Percentiles rank a stretch among this genome's conserved stretches.
Evolutionary conservation across 2,329 filamentous ascomycete species (phyloP).

Genomic region (Verticillium dahliae): DNA sequence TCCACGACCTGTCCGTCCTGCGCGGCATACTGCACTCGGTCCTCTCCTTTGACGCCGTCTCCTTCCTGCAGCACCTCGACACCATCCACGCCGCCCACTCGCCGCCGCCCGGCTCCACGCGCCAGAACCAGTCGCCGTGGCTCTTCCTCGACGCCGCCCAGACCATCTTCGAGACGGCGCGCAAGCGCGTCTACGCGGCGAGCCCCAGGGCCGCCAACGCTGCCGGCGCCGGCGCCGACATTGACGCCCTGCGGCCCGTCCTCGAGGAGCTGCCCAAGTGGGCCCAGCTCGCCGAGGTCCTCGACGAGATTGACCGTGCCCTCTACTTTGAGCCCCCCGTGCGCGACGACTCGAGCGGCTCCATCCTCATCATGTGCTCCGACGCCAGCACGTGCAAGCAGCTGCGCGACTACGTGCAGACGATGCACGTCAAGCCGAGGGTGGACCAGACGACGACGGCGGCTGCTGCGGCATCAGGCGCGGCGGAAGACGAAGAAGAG

Average conservation of each 20-base stretch:
- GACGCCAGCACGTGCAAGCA: constrained; percentile 83
- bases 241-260: constrained; percentile 66
- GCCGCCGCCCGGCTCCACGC: constrained; percentile 78
- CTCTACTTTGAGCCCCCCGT: constrained; percentile 72
- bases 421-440: constrained; percentile 69
- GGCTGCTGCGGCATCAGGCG: not conserved
- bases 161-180: constrained; percentile 87
- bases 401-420: constrained; percentile 83
- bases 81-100: constrained; percentile 88
- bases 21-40: constrained; percentile 76
- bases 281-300: constrained; percentile 77
- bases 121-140: constrained; percentile 90
- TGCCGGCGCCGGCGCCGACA: constrained; percentile 28
- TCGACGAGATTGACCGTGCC: constrained; percentile 90
- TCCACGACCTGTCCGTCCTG: constrained; percentile 78
- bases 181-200: constrained; percentile 76
- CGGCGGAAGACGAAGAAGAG: constrained; percentile 10
- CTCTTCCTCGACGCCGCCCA: constrained; percentile 92
- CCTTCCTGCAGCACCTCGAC: constrained; percentile 87
- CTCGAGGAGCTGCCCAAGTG: constrained; percentile 96
- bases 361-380: constrained; percentile 91
- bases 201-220: constrained; percentile 40
- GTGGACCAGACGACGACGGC: constrained; percentile 26
- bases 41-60: constrained; percentile 81
- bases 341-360: constrained; percentile 83